These are phyloP conservation scores for Epichloe scottii DNA, from an alignment of 2,329 filamentous ascomycete species.

Conservation along the genomic window DNA sequence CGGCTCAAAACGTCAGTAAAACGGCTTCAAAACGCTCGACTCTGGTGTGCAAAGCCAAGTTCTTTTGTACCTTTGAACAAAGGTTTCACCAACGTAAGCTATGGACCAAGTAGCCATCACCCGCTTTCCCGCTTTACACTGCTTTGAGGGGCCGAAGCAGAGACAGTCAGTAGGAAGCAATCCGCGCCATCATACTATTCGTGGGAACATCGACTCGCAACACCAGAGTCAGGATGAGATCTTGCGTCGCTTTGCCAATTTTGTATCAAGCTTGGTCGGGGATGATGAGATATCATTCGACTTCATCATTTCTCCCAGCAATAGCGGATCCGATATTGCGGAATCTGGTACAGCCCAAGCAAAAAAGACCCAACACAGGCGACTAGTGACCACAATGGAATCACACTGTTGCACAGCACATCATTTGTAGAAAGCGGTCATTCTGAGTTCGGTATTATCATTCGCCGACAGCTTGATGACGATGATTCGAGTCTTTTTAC, in stretches of 20 bases:
- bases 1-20: neutral
- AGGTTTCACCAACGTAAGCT: neutral
- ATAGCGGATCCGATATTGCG: neutral
- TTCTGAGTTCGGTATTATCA: neutral
- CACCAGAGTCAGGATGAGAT: neutral
- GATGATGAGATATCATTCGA: constrained; percentile 4
- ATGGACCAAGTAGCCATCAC: neutral
- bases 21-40: neutral
- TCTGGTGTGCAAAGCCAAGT: neutral
- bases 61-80: neutral
- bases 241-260: neutral
- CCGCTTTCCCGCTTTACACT: neutral
- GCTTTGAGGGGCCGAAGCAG: neutral
- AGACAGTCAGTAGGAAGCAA: no score
- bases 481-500: neutral
- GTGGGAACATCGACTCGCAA: neutral
- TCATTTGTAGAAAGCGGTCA: neutral
- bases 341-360: neutral
- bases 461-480: neutral
- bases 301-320: neutral
- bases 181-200: neutral
- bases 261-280: neutral
- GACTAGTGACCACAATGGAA: neutral
- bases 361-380: neutral
- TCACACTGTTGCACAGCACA: neutral